Evolutionary conservation across 177 flowering plant species (phyloP).

Genomic region (Vitis hybrid): DNA sequence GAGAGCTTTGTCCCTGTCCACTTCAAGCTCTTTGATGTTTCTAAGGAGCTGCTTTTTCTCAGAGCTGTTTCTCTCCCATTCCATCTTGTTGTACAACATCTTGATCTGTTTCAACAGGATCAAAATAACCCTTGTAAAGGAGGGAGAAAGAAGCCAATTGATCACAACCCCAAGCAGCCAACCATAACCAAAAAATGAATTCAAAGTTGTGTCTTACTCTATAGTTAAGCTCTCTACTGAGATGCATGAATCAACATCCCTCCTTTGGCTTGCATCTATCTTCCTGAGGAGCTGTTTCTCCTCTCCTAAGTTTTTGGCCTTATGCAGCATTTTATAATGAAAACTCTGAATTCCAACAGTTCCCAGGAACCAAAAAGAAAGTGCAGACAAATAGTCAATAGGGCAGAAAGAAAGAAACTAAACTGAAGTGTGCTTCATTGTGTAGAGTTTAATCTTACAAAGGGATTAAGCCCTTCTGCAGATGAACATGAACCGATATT

Average conservation of each 20-base stretch:
- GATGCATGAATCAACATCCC: background rate
- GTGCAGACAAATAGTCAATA: background rate
- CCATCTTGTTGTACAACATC: background rate
- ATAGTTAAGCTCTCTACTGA: background rate
- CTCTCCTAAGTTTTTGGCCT: background rate
- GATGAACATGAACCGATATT: background rate
- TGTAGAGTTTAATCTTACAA: constrained; percentile 4
- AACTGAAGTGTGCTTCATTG: background rate
- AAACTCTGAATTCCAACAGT: constrained; percentile 5
- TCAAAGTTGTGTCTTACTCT: background rate
- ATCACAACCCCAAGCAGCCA: background rate
- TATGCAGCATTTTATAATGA: constrained; percentile 14
- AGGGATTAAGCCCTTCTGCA: background rate
- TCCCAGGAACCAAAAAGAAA: background rate
- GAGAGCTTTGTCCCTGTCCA: background rate
- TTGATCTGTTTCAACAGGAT: background rate
- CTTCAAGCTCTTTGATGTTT: background rate
- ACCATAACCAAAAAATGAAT: no score
- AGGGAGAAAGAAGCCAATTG: no score
- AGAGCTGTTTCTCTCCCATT: background rate
- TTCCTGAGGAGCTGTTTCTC: constrained; percentile 11
- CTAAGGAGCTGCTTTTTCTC: background rate
- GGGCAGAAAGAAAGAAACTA: background rate
- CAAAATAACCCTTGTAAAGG: no score
- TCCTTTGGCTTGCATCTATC: constrained; percentile 1